Percentiles rank a stretch among this genome's conserved stretches.
These are phyloP conservation scores for Phialophora chinensis DNA, from an alignment of 2,329 filamentous ascomycete species.

Conservation along the genomic window DNA sequence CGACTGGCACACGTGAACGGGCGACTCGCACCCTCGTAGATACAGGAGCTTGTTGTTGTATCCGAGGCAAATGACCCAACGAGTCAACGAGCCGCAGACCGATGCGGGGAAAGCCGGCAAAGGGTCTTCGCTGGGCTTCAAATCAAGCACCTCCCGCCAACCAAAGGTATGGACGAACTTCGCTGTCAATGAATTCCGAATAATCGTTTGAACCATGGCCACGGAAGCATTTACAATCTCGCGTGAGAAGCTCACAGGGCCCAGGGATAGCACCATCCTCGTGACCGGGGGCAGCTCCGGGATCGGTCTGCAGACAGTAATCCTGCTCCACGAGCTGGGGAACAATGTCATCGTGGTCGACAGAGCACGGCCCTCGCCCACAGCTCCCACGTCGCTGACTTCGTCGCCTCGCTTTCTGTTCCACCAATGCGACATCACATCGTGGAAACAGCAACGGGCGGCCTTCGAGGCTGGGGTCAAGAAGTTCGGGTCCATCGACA, in stretches of 20 bases:
- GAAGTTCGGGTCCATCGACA: conserved; percentile 53
- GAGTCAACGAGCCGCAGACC: background rate
- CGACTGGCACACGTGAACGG: background rate
- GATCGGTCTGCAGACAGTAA: conserved; percentile 51
- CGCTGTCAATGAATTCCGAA: too few species aligned
- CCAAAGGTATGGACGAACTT: too few species aligned
- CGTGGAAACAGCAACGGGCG: conserved; percentile 53
- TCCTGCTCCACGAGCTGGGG: conserved; percentile 46
- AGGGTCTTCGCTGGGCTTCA: too few species aligned
- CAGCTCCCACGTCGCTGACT: conserved; percentile 43
- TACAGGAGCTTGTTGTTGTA: background rate
- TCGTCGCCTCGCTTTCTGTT: conserved; percentile 43
- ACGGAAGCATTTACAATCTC: conserved; percentile 39
- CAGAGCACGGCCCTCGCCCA: conserved; percentile 37
- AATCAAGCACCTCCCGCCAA: too few species aligned
- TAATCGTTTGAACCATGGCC: conserved; percentile 14
- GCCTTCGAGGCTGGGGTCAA: conserved; percentile 51
- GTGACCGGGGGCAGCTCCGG: conserved; percentile 51
- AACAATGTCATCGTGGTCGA: conserved; percentile 53
- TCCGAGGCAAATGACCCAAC: background rate
- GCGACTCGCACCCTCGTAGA: background rate
- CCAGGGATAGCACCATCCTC: conserved; percentile 41
- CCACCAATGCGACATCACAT: conserved; percentile 53
- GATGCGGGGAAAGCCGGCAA: background rate
- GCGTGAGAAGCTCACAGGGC: conserved; percentile 42